These are phyloP conservation scores for Fusarium secorum DNA, from an alignment of 2,329 filamentous ascomycete species.

Conservation along the genomic window DNA sequence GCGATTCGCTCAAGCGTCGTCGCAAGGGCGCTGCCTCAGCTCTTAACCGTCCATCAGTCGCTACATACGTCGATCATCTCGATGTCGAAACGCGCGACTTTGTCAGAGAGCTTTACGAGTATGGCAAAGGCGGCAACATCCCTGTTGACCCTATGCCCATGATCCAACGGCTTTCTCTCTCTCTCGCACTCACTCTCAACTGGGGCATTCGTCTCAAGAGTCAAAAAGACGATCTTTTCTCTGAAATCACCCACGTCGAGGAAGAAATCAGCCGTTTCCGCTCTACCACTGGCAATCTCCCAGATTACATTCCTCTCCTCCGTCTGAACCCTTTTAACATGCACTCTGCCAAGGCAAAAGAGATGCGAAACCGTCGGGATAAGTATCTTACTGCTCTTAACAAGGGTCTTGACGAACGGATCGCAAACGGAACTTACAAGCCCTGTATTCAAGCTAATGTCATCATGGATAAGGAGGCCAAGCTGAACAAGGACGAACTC, in stretches of 20 bases:
- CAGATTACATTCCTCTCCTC: conserved; percentile 67
- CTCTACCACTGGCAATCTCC: conserved; percentile 66
- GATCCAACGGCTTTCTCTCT: conserved; percentile 70
- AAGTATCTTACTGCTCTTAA: conserved; percentile 67
- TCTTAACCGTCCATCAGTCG: conserved; percentile 69
- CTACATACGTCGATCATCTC: conserved; percentile 68
- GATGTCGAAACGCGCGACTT: conserved; percentile 71
- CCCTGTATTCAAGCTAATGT: conserved; percentile 74
- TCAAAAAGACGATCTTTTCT: conserved; percentile 66
- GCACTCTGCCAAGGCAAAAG: conserved; percentile 65
- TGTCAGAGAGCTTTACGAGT: conserved; percentile 65
- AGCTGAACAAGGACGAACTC: conserved; percentile 68
- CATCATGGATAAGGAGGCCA: conserved; percentile 69
- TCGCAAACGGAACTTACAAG: conserved; percentile 66
- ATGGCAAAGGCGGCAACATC: conserved; percentile 61
- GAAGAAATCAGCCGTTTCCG: conserved; percentile 67
- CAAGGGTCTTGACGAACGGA: conserved; percentile 64
- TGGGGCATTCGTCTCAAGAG: conserved; percentile 69
- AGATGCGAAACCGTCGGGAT: conserved; percentile 67
- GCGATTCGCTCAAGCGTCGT: conserved; percentile 68
- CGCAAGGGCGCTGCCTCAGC: conserved; percentile 72
- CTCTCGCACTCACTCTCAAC: conserved; percentile 70
- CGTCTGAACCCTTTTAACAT: conserved; percentile 67
- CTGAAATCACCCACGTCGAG: conserved; percentile 69
- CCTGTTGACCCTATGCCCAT: conserved; percentile 72